Evolutionary conservation across 768 basidiomycete genomes (phyloP), one percentile per base, ranked within the genome.

Genomic region (Arthromyces matolae): DNA sequence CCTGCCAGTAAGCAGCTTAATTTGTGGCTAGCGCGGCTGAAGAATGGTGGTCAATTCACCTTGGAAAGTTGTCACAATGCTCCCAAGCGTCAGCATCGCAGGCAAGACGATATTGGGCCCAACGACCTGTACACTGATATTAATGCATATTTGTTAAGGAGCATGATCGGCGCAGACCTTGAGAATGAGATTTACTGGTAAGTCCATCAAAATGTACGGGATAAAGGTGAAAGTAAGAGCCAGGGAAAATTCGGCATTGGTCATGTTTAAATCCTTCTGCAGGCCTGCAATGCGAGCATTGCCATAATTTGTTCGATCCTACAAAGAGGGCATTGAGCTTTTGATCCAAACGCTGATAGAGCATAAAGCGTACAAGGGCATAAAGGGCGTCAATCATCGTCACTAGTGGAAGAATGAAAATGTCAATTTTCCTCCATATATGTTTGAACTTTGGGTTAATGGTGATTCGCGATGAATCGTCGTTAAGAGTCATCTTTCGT

Each of bases 51-150:
- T 20, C 8, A 5, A 39, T 51, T 18, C 38, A 75, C 81, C 83
- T 72, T 86, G 84, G 36, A 79, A 65, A 7, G 80, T 71, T 14
- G 76, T 73, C 18, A 81, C 75, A 16, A 84, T 39, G 16, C 85
- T 84, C 85, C 86, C 88, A 1, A 78, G 54, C 0, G 76, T 72
- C 39, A 85, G 64, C 75, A 86, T 79, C 1, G 76, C 61, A 0
- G 86, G 85, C 4, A 42, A 20, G 19, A 42, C 9, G 10, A 45
- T 19, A 44, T 53, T 50, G n/a, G 55, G 55, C n/a, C 55, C 55
- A 14, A 56, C 51, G 20, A 42, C 34, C 55, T 56, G 19, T 12
- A 14, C 19, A n/a, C n/a, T n/a, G n/a, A n/a, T n/a, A n/a, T n/a
- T n/a, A n/a, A n/a, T n/a, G n/a, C 19, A n/a, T 4, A 7, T 37